phyloP scores from a whole-genome alignment of 768 basidiomycete species.

The Tephrocybe sp. region DNA sequence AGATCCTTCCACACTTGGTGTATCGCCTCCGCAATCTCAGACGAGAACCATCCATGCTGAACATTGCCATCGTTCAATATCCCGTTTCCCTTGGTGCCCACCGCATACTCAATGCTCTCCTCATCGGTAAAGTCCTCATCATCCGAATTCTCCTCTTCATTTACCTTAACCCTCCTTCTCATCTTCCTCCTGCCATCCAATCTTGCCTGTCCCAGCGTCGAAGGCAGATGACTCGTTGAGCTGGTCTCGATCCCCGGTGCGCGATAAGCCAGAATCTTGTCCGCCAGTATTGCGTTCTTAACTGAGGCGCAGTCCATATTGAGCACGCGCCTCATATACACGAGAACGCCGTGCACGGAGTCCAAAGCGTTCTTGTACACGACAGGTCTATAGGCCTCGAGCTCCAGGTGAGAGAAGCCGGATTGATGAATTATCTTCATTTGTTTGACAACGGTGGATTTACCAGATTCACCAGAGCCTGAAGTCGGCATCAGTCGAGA shows the following conservation, averaged over 20 bases:
- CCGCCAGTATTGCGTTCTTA: slow-evolving; percentile 45
- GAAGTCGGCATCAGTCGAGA: too few species aligned
- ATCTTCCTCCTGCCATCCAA: too few species aligned
- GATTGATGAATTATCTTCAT: slow-evolving; percentile 99
- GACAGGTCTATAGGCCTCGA: slow-evolving; percentile 71
- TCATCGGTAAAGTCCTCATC: not conserved
- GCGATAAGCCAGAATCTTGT: slow-evolving; percentile 32
- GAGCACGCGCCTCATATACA: slow-evolving; percentile 78
- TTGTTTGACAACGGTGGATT: slow-evolving; percentile 95
- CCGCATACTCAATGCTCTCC: not conserved
- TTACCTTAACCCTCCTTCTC: not conserved
- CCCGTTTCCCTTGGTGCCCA: too few species aligned
- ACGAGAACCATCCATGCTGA: slow-evolving; percentile 35
- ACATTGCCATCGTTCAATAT: not conserved
- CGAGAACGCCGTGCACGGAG: slow-evolving; percentile 81
- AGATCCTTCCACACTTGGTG: slow-evolving; percentile 70
- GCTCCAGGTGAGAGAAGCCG: slow-evolving; percentile 80
- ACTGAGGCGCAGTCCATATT: slow-evolving; percentile 74
- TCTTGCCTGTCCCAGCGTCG: slow-evolving; percentile 1
- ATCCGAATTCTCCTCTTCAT: slow-evolving; percentile 15
- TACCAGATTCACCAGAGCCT: slow-evolving; percentile 96
- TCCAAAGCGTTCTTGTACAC: slow-evolving; percentile 90
- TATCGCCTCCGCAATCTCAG: slow-evolving; percentile 68
- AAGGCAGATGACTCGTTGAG: slow-evolving; percentile 28
- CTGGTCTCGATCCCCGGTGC: slow-evolving; percentile 46